Percentiles rank a stretch among this genome's conserved stretches.
Evolutionary conservation across 2,329 filamentous ascomycete genomes (phyloP).

Genomic region (Clarireedia homoeocarpa): DNA sequence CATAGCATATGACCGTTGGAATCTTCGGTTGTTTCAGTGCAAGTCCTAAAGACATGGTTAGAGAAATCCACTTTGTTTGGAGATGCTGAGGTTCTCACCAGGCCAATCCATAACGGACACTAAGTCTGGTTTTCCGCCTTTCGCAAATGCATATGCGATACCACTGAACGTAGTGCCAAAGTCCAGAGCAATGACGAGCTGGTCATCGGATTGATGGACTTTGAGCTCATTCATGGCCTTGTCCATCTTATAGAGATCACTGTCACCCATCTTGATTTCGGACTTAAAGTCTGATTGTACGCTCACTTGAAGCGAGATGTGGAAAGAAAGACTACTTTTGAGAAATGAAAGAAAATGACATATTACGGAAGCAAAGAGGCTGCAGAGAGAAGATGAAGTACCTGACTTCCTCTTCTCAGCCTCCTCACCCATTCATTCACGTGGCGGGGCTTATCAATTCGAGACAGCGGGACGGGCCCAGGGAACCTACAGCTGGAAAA

Average conservation of each 20-base stretch:
- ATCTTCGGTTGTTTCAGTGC: conserved; percentile 12
- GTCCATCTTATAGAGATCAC: neutral
- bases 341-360: neutral
- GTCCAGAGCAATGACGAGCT: conserved; percentile 14
- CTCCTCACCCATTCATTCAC: neutral
- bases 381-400: neutral
- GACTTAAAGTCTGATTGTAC: neutral
- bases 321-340: neutral
- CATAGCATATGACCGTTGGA: conserved; percentile 13
- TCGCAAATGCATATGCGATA: conserved; percentile 14
- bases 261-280: neutral
- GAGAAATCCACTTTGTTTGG: neutral
- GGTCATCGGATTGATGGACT: conserved; percentile 5
- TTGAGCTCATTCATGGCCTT: neutral
- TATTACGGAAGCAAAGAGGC: neutral
- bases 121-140: conserved; percentile 5
- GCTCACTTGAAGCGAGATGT: neutral
- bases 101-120: conserved; percentile 15
- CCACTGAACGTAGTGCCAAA: conserved; percentile 18
- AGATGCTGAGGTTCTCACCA: conserved; percentile 7
- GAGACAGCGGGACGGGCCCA: neutral
- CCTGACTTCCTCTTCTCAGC: neutral
- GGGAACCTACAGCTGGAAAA: no score
- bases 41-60: neutral
- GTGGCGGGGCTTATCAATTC: neutral